phyloP scores from a whole-genome alignment of 192 early-diverging fungal genomes.

The Backusella circina region DNA sequence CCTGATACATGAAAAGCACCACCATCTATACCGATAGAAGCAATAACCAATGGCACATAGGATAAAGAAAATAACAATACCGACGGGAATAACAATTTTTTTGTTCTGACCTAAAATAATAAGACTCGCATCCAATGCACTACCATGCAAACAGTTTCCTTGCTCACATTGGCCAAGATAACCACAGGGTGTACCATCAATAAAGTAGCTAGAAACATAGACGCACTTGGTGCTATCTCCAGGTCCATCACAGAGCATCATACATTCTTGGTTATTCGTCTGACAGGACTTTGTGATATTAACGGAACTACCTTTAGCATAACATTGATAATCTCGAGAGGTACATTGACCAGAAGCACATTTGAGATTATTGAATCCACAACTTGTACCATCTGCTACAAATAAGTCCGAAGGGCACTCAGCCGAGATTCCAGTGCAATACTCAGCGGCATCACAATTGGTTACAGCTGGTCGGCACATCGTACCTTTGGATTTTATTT shows the following conservation, averaged over 20 bases:
- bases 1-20: background rate
- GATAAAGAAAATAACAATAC: conserved; percentile 23
- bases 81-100: conserved; percentile 36
- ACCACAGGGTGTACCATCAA: conserved; percentile 71
- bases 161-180: conserved; percentile 55
- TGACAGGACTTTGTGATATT: conserved; percentile 55
- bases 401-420: conserved; percentile 70
- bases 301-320: conserved; percentile 47
- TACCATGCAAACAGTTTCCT: conserved; percentile 37
- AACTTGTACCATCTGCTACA: conserved; percentile 62
- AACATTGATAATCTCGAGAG: conserved; percentile 66
- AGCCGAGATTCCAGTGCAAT: conserved; percentile 68
- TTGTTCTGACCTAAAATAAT: conserved; percentile 35
- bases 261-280: conserved; percentile 52
- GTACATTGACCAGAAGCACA: conserved; percentile 76
- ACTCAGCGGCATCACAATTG: conserved; percentile 77
- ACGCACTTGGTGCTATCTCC: conserved; percentile 39
- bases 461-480: conserved; percentile 75
- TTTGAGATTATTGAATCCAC: conserved; percentile 43
- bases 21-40: background rate
- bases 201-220: conserved; percentile 58
- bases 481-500: conserved; percentile 47
- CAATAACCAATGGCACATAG: conserved; percentile 6
- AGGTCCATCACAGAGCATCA: conserved; percentile 61
- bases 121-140: background rate